Evolutionary conservation across 179 eudicot species (phyloP).

Genomic region (Silene coronaria): DNA sequence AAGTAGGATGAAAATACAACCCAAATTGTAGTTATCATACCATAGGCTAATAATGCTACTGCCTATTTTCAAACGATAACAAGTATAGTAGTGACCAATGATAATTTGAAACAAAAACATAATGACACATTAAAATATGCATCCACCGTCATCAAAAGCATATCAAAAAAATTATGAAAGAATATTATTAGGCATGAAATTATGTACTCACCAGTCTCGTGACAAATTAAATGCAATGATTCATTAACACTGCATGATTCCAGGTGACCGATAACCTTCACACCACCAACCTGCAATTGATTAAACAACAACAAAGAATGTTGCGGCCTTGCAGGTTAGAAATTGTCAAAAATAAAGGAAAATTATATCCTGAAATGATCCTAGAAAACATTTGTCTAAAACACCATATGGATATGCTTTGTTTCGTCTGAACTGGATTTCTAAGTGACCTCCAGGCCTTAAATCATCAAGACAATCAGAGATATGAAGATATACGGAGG

Average conservation of each 20-base stretch:
- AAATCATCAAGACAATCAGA: constrained; percentile 59
- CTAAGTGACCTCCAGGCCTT: constrained; percentile 68
- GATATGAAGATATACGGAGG: constrained; percentile 53
- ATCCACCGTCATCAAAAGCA: too few relatives aligned
- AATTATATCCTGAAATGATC: background rate
- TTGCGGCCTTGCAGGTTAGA: background rate
- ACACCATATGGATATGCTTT: constrained; percentile 62
- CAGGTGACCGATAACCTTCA: constrained; percentile 75
- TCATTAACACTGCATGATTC: constrained; percentile 47
- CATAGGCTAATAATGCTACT: background rate
- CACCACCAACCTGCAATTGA: constrained; percentile 82
- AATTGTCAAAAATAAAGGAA: background rate
- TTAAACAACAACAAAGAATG: background rate
- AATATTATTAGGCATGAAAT: background rate
- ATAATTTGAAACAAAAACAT: background rate
- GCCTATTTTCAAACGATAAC: background rate
- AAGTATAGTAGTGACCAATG: background rate
- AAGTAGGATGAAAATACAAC: too few relatives aligned
- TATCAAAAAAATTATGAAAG: too few relatives aligned
- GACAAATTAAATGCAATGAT: constrained; percentile 54
- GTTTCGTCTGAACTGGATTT: constrained; percentile 81
- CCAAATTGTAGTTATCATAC: background rate
- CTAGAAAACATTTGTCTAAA: constrained; percentile 6
- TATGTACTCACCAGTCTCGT: constrained; percentile 45
- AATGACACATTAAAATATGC: too few relatives aligned